Percentiles rank a stretch among this genome's conserved stretches.
phyloP scores from a whole-genome alignment of 139 green algal species.

The Penium margaritaceum region DNA sequence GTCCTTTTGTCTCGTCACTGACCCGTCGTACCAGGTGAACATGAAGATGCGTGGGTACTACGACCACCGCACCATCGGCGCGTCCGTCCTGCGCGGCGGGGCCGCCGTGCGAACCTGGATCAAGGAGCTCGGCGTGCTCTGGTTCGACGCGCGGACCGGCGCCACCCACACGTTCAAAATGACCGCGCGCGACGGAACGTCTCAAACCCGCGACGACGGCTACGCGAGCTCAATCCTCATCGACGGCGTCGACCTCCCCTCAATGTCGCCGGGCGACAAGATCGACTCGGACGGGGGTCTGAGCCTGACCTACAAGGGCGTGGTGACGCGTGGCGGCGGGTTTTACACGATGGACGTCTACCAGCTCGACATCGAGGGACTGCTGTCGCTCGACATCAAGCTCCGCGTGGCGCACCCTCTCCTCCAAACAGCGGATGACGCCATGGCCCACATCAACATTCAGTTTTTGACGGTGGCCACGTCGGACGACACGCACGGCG shows the following conservation, averaged over 20 bases:
- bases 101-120: constrained; percentile 3
- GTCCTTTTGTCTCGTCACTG: not conserved
- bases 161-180: not conserved
- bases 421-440: constrained; percentile 5
- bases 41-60: not conserved
- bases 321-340: not conserved
- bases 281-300: not conserved
- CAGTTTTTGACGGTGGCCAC: not conserved
- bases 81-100: not conserved
- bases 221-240: constrained; percentile 10
- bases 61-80: not conserved
- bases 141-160: not conserved
- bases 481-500: not conserved
- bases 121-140: not conserved
- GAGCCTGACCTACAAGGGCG: not conserved
- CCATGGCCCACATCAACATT: constrained; percentile 13
- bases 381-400: constrained; percentile 1
- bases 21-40: not conserved
- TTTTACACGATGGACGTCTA: not conserved
- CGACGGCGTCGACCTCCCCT: not conserved
- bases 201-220: not conserved
- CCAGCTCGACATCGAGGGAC: not conserved
- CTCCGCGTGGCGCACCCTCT: not conserved
- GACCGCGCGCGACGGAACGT: not conserved
- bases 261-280: constrained; percentile 3